Percentiles rank a stretch among this genome's conserved stretches.
These are phyloP conservation scores for Trypanosoma scelopori DNA, from an alignment of 208 protist species.

Conservation along the genomic window DNA sequence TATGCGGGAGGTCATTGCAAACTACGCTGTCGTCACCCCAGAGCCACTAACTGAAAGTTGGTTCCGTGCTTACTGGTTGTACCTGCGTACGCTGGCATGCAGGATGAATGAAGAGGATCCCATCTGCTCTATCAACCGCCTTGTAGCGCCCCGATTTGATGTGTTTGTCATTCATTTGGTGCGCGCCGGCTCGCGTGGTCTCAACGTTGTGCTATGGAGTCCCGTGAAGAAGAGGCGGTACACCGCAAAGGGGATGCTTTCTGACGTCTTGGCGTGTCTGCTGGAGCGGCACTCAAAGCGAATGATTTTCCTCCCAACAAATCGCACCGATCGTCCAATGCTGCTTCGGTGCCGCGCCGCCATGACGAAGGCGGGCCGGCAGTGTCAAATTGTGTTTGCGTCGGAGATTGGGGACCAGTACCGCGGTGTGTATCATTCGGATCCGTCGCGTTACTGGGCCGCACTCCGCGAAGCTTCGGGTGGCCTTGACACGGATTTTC, in stretches of 20 bases:
- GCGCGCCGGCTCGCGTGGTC: constrained; percentile 56
- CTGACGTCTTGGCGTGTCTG: constrained; percentile 74
- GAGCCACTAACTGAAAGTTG: constrained; percentile 33
- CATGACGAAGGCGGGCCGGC: constrained; percentile 50
- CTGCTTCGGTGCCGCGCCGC: constrained; percentile 80
- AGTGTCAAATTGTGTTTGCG: constrained; percentile 67
- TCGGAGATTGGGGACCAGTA: constrained; percentile 65
- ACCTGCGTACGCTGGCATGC: constrained; percentile 70
- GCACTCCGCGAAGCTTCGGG: constrained; percentile 47
- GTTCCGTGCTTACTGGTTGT: constrained; percentile 61
- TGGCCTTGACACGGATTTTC: constrained; percentile 61
- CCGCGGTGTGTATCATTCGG: constrained; percentile 66
- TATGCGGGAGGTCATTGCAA: constrained; percentile 24
- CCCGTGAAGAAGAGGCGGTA: constrained; percentile 49
- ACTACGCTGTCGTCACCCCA: constrained; percentile 18
- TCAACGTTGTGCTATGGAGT: constrained; percentile 73
- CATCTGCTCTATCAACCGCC: constrained; percentile 39
- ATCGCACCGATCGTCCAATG: constrained; percentile 74
- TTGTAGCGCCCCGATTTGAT: constrained; percentile 54
- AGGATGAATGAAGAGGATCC: constrained; percentile 48
- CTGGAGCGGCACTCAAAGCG: constrained; percentile 48
- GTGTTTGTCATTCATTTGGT: constrained; percentile 88
- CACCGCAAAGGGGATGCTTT: constrained; percentile 80
- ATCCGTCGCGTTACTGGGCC: constrained; percentile 67
- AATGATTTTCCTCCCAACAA: constrained; percentile 85